Evolutionary conservation across 148 eudicot genomes (phyloP).

Genomic region (Fagopyrum homotropicum): DNA sequence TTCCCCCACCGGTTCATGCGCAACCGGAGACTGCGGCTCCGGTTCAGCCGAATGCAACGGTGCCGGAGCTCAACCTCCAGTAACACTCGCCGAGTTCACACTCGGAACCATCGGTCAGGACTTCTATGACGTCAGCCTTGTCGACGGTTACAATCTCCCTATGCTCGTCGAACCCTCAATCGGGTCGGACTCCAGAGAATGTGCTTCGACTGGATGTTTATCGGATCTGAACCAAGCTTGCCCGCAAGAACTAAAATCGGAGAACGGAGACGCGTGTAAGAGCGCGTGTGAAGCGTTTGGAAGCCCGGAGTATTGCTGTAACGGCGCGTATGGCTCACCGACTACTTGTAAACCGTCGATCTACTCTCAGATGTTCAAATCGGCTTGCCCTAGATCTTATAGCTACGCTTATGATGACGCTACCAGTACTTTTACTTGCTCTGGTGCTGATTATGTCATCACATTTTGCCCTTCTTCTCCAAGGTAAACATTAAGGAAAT

Average conservation of each 20-base stretch:
- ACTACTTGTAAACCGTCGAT: conserved; percentile 54
- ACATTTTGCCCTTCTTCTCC: conserved; percentile 70
- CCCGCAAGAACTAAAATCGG: conserved; percentile 55
- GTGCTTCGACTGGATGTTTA: conserved; percentile 66
- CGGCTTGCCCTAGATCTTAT: conserved; percentile 68
- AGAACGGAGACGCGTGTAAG: conserved; percentile 64
- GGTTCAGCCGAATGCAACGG: conserved; percentile 70
- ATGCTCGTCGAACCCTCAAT: conserved; percentile 55
- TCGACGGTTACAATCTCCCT: conserved; percentile 82
- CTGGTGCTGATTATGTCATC: conserved; percentile 67
- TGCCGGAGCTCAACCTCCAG: conserved; percentile 79
- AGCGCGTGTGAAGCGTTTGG: conserved; percentile 91
- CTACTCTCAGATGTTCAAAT: conserved; percentile 71
- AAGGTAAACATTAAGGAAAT: no score
- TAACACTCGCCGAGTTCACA: conserved; percentile 75
- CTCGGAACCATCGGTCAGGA: conserved; percentile 56
- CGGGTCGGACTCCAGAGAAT: conserved; percentile 8
- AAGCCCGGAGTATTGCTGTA: conserved; percentile 73
- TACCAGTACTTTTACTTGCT: conserved; percentile 70
- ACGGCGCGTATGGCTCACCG: conserved; percentile 71
- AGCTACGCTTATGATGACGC: conserved; percentile 92
- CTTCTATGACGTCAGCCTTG: conserved; percentile 88
- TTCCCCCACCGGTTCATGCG: conserved; percentile 45
- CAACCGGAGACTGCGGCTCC: conserved; percentile 84
- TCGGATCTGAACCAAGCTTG: conserved; percentile 70